These are phyloP conservation scores for Phytophthora sojae DNA, from an alignment of 352 stramenopile species.

Conservation along the genomic window DNA sequence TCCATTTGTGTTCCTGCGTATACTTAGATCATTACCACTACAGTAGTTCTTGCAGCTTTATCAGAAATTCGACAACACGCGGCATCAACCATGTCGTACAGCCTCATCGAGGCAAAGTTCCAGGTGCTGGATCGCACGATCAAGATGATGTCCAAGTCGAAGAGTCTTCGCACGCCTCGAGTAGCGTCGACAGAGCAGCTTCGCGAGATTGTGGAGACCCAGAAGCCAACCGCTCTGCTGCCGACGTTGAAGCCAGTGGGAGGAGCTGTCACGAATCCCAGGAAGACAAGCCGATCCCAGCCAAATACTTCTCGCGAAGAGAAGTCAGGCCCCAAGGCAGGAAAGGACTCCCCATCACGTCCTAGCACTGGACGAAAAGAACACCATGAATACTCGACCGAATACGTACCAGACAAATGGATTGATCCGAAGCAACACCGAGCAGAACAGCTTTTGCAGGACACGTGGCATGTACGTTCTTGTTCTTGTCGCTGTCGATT, in stretches of 20 bases:
- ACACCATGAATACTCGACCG: constrained; percentile 3
- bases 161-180: constrained; percentile 25
- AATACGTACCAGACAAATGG: constrained; percentile 26
- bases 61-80: background rate
- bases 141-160: constrained; percentile 49
- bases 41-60: background rate
- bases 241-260: constrained; percentile 18
- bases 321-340: background rate
- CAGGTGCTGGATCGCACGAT: constrained; percentile 63
- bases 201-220: constrained; percentile 49
- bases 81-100: constrained; percentile 56
- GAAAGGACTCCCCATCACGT: background rate
- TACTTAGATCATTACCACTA: constrained; percentile 4
- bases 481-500: background rate
- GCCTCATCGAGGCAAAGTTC: constrained; percentile 76
- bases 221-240: constrained; percentile 36
- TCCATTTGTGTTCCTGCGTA: constrained; percentile 6
- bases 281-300: constrained; percentile 13
- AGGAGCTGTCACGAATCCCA: constrained; percentile 1
- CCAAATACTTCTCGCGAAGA: constrained; percentile 21
- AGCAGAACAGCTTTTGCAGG: constrained; percentile 43
- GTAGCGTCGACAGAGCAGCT: constrained; percentile 59
- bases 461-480: constrained; percentile 42
- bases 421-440: constrained; percentile 46
- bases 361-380: constrained; percentile 28